phyloP scores from a whole-genome alignment of 768 basidiomycete species.

The Sarcomyxa edulis region DNA sequence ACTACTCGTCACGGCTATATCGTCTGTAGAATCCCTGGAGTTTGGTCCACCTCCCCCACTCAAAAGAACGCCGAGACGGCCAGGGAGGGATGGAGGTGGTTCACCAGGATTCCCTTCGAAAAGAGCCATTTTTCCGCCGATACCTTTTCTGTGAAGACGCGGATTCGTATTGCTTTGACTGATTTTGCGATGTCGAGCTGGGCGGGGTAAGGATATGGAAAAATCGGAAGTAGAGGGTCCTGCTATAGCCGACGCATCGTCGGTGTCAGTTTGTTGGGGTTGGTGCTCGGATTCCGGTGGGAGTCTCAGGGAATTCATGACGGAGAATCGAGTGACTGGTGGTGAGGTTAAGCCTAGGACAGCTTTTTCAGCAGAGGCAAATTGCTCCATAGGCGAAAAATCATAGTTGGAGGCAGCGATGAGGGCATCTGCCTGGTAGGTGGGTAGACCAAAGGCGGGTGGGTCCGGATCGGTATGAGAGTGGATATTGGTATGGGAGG shows the following conservation, averaged over 20 bases:
- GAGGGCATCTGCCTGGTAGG: constrained; percentile 61
- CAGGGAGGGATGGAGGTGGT: constrained; percentile 40
- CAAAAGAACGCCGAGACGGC: constrained; percentile 26
- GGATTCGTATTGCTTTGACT: constrained; percentile 77
- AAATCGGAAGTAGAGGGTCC: constrained; percentile 18
- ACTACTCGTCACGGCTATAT: constrained; percentile 4
- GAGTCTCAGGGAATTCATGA: constrained; percentile 16
- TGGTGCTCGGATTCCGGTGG: constrained; percentile 2
- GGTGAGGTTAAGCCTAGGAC: constrained; percentile 54
- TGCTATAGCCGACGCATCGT: constrained; percentile 10
- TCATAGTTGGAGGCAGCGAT: constrained; percentile 56
- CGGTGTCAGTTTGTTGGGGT: constrained; percentile 11
- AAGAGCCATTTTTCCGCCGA: constrained; percentile 82
- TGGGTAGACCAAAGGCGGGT: constrained; percentile 48
- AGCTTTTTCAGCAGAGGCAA: constrained; percentile 64
- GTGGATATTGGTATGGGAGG: constrained; percentile 11
- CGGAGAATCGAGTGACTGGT: constrained; percentile 34
- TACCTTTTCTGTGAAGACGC: constrained; percentile 49
- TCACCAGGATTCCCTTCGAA: constrained; percentile 66
- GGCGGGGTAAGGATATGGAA: constrained; percentile 19
- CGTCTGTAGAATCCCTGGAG: constrained; percentile 1
- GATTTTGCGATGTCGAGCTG: constrained; percentile 76
- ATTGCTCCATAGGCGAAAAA: constrained; percentile 73
- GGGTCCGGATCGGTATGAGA: constrained; percentile 18
- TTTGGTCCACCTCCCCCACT: constrained; percentile 5